phyloP scores from a whole-genome alignment of 192 early-diverging fungal genomes.

The Backusella tarrabulga region DNA sequence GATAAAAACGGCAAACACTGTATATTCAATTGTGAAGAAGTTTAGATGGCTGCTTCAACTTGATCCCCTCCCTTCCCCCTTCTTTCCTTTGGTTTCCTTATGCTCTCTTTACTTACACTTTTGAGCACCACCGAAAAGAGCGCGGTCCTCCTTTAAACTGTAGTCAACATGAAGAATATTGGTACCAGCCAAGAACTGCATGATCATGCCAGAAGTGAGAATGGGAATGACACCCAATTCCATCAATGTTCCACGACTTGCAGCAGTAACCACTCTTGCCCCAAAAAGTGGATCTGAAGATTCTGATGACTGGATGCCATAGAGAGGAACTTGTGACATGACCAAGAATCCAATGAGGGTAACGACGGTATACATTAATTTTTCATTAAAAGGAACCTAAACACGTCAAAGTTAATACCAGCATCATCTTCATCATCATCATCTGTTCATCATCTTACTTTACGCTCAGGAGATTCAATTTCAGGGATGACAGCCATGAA shows the following conservation, averaged over 20 bases:
- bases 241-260: constrained; percentile 99
- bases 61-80: constrained; percentile 21
- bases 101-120: constrained; percentile 60
- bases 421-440: not conserved
- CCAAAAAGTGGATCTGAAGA: constrained; percentile 98
- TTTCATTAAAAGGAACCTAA: constrained; percentile 94
- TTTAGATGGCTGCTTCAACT: constrained; percentile 50
- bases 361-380: constrained; percentile 98
- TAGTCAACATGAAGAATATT: constrained; percentile 99
- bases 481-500: constrained; percentile 98
- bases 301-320: constrained; percentile 99
- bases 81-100: not conserved
- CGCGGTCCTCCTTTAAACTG: constrained; percentile 95
- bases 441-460: constrained; percentile 53
- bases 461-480: constrained; percentile 94
- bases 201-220: constrained; percentile 99
- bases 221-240: constrained; percentile 99
- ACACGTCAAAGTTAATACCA: not conserved
- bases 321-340: constrained; percentile 98
- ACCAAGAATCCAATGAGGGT: constrained; percentile 99
- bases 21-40: not conserved
- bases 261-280: constrained; percentile 98
- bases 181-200: constrained; percentile 99
- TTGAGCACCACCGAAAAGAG: constrained; percentile 98
- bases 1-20: constrained; percentile 96